A percentile compares a stretch with the other conserved stretches of the same genome.
Evolutionary conservation across 768 basidiomycete genomes (phyloP).

Genomic region (Tephrocybe sp.): DNA sequence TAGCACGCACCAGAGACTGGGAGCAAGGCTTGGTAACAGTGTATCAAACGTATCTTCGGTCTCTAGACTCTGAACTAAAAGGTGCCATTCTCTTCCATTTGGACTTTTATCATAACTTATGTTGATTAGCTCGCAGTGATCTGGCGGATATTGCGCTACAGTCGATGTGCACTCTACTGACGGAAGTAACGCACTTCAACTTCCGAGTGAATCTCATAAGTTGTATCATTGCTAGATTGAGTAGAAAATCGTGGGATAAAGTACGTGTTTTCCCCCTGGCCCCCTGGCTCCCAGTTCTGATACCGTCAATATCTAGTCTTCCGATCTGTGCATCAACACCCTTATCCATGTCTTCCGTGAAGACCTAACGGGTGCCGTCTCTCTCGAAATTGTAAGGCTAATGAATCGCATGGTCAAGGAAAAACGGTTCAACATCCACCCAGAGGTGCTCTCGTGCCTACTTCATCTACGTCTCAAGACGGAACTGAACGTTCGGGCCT

Average conservation of each 20-base stretch:
- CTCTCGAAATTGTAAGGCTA: slow-evolving; percentile 86
- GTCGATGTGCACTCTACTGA: slow-evolving; percentile 85
- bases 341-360: slow-evolving; percentile 80
- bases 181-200: slow-evolving; percentile 93
- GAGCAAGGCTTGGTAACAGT: slow-evolving; percentile 89
- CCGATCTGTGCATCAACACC: slow-evolving; percentile 81
- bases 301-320: slow-evolving; percentile 51
- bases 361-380: slow-evolving; percentile 78
- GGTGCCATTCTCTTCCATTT: slow-evolving; percentile 40
- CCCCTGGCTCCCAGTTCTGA: slow-evolving; percentile 9
- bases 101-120: slow-evolving; percentile 6
- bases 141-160: slow-evolving; percentile 71
- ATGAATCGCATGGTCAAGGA: slow-evolving; percentile 97
- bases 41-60: slow-evolving; percentile 88
- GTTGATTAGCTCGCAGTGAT: slow-evolving; percentile 56
- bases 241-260: slow-evolving; percentile 86
- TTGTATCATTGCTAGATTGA: slow-evolving; percentile 78
- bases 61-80: slow-evolving; percentile 86
- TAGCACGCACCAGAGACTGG: slow-evolving; percentile 87
- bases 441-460: slow-evolving; percentile 83
- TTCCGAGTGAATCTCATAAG: slow-evolving; percentile 92
- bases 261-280: slow-evolving; percentile 47
- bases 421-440: slow-evolving; percentile 84
- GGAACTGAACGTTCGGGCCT: slow-evolving; percentile 81
- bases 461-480: slow-evolving; percentile 83